phyloP scores from a whole-genome alignment of 108 stramenopile genomes.

The Fistulifera solaris region DNA sequence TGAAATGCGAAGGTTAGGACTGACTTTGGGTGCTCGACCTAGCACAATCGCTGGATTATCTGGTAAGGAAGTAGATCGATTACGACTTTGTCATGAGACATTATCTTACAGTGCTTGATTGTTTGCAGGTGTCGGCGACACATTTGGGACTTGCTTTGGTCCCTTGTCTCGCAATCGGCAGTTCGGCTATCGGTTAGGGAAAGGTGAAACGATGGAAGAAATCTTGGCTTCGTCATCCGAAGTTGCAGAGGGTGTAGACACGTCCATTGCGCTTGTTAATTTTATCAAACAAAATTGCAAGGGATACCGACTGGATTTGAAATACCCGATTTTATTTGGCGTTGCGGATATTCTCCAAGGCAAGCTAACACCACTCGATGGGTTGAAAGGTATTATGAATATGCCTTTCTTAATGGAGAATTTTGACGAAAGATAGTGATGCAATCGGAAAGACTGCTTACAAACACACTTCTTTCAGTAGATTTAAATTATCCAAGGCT shows the following conservation, averaged over 20 bases:
- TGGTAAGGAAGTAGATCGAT: slow-evolving; percentile 34
- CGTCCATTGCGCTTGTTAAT: slow-evolving; percentile 81
- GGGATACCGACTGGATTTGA: slow-evolving; percentile 88
- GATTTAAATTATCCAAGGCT: neutral
- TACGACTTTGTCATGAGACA: neutral
- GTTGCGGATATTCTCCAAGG: slow-evolving; percentile 88
- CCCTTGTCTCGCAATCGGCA: slow-evolving; percentile 91
- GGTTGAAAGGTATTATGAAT: slow-evolving; percentile 84
- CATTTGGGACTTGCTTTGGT: slow-evolving; percentile 96
- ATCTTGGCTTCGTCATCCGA: slow-evolving; percentile 78
- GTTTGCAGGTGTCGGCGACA: slow-evolving; percentile 85
- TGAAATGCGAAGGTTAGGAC: slow-evolving; percentile 90
- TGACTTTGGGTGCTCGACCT: slow-evolving; percentile 78
- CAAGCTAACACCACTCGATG: slow-evolving; percentile 77
- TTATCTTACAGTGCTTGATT: neutral
- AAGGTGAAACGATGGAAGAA: slow-evolving; percentile 90
- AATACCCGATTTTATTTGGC: slow-evolving; percentile 95
- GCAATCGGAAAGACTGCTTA: neutral
- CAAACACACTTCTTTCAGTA: neutral
- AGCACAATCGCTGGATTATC: slow-evolving; percentile 86
- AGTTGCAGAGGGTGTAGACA: slow-evolving; percentile 95
- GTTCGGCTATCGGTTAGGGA: slow-evolving; percentile 87
- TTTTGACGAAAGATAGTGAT: slow-evolving; percentile 60
- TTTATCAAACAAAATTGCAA: slow-evolving; percentile 83
- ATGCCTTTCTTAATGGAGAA: slow-evolving; percentile 91